Base-by-base conservation (phyloP, 805 yeast genomes). In the Metschnikowia santaceciliae region DNA sequence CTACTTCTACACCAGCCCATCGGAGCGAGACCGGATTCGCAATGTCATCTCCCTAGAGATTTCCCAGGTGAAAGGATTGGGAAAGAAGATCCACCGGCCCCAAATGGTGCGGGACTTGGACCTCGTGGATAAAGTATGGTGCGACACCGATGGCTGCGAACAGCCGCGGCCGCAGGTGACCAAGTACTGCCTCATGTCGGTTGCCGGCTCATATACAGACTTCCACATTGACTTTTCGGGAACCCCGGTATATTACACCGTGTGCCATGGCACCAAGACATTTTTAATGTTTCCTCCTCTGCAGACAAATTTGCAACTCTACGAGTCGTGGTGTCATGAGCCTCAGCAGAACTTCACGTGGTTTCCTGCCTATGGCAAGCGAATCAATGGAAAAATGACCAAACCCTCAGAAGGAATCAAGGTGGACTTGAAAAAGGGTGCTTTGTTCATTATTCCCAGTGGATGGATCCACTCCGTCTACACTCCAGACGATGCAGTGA, bases 211-310 rank as follows among this genome's bases (percentile, higher is more conserved):
- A 2, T 90, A 80, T 63, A 90, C 97, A 0, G 97, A 90, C 64
- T 90, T 90, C 68, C 97, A 90, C 66, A 74, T 90, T 40, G 97
- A 90, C 65, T 90, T 90, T 65, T 94, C 95, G 2, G 97, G 96
- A 0, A 88, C 96, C 0, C 86, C 94, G 1, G 97, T 90, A 4
- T 90, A 88, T 64, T 90, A 90, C 66, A 88, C 92, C 2, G 82
- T 90, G 3, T 68, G 90, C 14, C 70, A 76, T n/a, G 97, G 97
- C 1, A 59, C 70, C 3, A 90, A 90, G 61, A 77, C 82, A 32
- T 90, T 90, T 61, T 65, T 90, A 43, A 79, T 90, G 77, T 82
- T 77, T 58, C 96, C 96, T 0, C 96, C 96, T 2, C 82, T 95
- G 0, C 64, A 69, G 2, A 57, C 65, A 13, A 90, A 90, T 59